These are phyloP conservation scores for Krasilnikovozyma curviuscula DNA, from an alignment of 768 basidiomycete genomes.

Conservation along the genomic window DNA sequence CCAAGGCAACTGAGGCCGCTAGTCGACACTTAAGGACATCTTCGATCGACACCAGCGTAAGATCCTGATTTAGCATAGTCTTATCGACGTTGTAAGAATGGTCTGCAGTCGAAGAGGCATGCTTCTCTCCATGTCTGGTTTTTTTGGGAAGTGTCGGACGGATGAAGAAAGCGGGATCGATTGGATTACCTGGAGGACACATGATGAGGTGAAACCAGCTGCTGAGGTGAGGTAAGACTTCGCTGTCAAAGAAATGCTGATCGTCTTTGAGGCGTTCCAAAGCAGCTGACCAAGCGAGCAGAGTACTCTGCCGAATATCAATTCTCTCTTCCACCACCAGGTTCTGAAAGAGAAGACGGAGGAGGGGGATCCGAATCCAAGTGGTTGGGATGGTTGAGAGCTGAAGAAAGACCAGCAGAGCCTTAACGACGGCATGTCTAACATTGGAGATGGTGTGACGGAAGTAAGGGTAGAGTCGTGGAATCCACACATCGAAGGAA, in stretches of 20 bases:
- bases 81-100: constrained; percentile 86
- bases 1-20: constrained; percentile 56
- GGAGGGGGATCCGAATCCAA: constrained; percentile 60
- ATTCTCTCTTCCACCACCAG: constrained; percentile 71
- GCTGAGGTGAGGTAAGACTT: neutral
- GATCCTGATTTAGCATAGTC: constrained; percentile 77
- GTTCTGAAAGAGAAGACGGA: constrained; percentile 81
- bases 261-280: constrained; percentile 27
- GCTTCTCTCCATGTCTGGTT: no score
- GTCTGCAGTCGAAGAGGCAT: constrained; percentile 23
- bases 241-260: neutral
- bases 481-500: constrained; percentile 62
- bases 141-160: constrained; percentile 5
- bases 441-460: constrained; percentile 90
- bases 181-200: constrained; percentile 66
- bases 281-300: constrained; percentile 54
- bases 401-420: constrained; percentile 65
- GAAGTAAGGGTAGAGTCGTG: constrained; percentile 84
- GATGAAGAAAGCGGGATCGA: constrained; percentile 53
- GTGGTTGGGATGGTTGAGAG: constrained; percentile 51
- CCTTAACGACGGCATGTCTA: constrained; percentile 77
- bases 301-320: constrained; percentile 59
- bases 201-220: constrained; percentile 77
- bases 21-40: constrained; percentile 59
- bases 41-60: constrained; percentile 59